Percentiles rank a stretch among this genome's conserved stretches.
Conservation (phyloP, 2,329 filamentous ascomycete species). For the Stenocarpella maydis region DNA sequence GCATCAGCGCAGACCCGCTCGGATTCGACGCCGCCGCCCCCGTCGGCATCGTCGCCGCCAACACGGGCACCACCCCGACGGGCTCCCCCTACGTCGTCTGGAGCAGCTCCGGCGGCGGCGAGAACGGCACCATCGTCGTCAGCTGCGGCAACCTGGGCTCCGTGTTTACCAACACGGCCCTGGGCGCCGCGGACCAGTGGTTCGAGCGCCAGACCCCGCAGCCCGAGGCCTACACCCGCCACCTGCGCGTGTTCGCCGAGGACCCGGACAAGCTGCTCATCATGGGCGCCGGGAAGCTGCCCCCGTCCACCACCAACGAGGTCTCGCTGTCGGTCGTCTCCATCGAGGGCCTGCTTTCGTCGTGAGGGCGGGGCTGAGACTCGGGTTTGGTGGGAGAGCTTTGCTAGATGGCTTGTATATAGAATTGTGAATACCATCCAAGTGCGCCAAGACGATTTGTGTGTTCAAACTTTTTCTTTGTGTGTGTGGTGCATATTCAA, state of each 20-base stretch:
- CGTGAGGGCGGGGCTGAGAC: not conserved
- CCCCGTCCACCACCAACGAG: conserved; percentile 55
- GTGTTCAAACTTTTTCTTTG: too few relatives aligned
- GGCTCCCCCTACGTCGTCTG: conserved; percentile 55
- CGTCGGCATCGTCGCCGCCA: conserved; percentile 44
- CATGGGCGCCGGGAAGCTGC: conserved; percentile 54
- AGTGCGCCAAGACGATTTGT: not conserved
- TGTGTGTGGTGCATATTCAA: too few relatives aligned
- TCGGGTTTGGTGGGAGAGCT: not conserved
- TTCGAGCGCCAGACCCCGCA: conserved; percentile 47
- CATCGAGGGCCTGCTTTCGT: conserved; percentile 35
- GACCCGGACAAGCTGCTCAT: conserved; percentile 51
- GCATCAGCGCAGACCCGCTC: conserved; percentile 50
- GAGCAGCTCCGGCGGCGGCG: conserved; percentile 53
- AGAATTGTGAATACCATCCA: not conserved
- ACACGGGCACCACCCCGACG: conserved; percentile 44
- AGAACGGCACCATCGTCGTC: conserved; percentile 55
- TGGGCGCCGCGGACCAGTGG: conserved; percentile 50
- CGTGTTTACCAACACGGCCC: conserved; percentile 53
- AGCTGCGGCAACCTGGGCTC: conserved; percentile 48
- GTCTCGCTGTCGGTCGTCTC: conserved; percentile 48
- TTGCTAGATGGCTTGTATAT: not conserved
- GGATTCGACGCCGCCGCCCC: conserved; percentile 47
- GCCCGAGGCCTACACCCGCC: conserved; percentile 48
- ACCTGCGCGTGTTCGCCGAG: conserved; percentile 47